Percentiles rank a stretch among this genome's conserved stretches.
Conservation (phyloP, 2,329 filamentous ascomycete species). For the Phialophora verrucosa region DNA sequence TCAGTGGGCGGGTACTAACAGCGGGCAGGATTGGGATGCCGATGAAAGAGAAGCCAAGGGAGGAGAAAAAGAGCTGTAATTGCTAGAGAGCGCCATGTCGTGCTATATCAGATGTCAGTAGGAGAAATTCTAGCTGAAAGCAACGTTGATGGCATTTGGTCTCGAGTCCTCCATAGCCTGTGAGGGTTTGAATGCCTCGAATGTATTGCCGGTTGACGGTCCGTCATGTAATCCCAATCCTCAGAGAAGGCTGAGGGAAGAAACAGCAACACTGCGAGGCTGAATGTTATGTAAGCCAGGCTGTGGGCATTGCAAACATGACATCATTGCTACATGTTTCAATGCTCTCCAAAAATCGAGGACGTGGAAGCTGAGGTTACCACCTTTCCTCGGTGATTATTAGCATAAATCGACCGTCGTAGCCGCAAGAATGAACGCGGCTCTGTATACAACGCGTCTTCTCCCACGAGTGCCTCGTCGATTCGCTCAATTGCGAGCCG, state of each 20-base stretch:
- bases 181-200: too few relatives aligned
- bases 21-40: constrained; percentile 13
- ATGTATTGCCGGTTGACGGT: neutral
- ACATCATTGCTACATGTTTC: neutral
- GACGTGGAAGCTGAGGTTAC: neutral
- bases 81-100: neutral
- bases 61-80: constrained; percentile 2
- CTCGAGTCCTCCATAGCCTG: neutral
- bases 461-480: constrained; percentile 20
- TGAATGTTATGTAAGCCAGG: neutral
- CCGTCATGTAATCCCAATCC: too few relatives aligned
- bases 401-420: neutral
- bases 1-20: neutral
- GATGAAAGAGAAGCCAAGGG: constrained; percentile 10
- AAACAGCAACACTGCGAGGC: neutral
- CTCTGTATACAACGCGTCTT: constrained; percentile 3
- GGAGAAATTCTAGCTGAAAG: neutral
- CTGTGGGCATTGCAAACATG: neutral
- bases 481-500: constrained; percentile 18
- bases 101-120: neutral
- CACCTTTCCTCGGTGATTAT: neutral
- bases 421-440: constrained; percentile 17
- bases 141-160: neutral
- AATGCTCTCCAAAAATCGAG: neutral
- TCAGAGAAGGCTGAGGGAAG: neutral